Evolutionary conservation across 2,329 filamentous ascomycete species (phyloP).

Genomic region (Diaporthe vaccinii): DNA sequence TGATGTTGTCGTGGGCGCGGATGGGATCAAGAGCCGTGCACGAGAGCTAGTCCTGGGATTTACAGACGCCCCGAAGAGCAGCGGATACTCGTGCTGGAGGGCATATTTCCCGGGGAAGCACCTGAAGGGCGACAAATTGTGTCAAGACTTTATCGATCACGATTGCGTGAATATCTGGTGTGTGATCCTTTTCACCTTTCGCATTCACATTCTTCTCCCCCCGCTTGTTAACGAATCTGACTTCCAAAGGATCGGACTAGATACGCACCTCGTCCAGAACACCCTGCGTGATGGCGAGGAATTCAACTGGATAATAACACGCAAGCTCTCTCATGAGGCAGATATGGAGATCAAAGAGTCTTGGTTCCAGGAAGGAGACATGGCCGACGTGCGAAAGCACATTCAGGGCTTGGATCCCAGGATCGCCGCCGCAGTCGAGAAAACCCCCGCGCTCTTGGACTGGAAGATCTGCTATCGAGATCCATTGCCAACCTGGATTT

Average conservation of each 20-base stretch:
- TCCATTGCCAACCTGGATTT: conserved; percentile 66
- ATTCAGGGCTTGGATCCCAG: conserved; percentile 57
- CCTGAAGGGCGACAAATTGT: conserved; percentile 52
- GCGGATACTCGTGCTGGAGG: conserved; percentile 66
- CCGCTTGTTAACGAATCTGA: not conserved
- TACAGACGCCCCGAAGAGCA: conserved; percentile 64
- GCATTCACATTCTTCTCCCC: not conserved
- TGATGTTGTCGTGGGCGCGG: conserved; percentile 65
- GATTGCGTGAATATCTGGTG: conserved; percentile 60
- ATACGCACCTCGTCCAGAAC: conserved; percentile 59
- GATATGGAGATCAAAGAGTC: conserved; percentile 61
- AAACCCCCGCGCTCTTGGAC: conserved; percentile 61
- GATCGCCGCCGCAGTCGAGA: conserved; percentile 60
- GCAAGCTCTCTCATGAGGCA: conserved; percentile 56
- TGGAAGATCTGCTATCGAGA: conserved; percentile 70
- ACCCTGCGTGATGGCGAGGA: conserved; percentile 57
- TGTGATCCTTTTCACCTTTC: conserved; percentile 4
- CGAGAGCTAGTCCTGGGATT: conserved; percentile 65
- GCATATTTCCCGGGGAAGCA: conserved; percentile 58
- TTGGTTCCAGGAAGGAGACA: conserved; percentile 63
- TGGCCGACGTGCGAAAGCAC: conserved; percentile 56
- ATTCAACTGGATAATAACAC: conserved; percentile 63
- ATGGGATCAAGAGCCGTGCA: conserved; percentile 65
- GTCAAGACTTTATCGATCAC: conserved; percentile 56
- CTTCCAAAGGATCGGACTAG: conserved; percentile 53